Conservation (phyloP, 2,329 filamentous ascomycete species). For the Alternaria conjuncta region DNA sequence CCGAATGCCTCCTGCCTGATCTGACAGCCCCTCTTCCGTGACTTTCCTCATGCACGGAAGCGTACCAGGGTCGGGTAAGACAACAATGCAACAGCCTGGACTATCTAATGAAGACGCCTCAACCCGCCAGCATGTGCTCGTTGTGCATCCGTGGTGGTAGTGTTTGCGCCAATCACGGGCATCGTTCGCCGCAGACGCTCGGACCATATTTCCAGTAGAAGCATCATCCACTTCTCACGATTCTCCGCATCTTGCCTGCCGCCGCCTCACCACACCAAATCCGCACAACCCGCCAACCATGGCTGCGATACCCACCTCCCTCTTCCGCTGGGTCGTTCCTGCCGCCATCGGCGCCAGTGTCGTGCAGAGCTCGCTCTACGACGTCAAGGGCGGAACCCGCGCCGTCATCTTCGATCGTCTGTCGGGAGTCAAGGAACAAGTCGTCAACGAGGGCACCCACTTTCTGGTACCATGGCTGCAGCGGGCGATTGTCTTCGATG, state of each 20-base stretch:
- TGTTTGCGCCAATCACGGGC: conserved; percentile 21
- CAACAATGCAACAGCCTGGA: neutral
- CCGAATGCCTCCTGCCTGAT: neutral
- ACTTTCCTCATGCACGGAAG: neutral
- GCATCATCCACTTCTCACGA: conserved; percentile 20
- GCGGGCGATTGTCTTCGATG: conserved; percentile 92
- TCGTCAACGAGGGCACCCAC: conserved; percentile 95
- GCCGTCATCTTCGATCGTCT: conserved; percentile 98
- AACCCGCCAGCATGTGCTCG: neutral
- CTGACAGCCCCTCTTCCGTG: neutral
- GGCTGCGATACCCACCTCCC: conserved; percentile 43
- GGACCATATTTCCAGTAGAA: conserved; percentile 8
- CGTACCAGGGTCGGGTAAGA: neutral
- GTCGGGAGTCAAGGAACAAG: conserved; percentile 87
- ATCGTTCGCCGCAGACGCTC: conserved; percentile 19
- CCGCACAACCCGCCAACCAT: conserved; percentile 38
- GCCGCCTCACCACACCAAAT: conserved; percentile 26
- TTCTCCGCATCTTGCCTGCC: conserved; percentile 19
- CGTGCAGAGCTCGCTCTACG: conserved; percentile 85
- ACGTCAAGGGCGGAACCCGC: conserved; percentile 91
- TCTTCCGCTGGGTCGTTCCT: conserved; percentile 69
- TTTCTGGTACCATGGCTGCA: conserved; percentile 97
- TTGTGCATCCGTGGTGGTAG: neutral
- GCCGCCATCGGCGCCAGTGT: conserved; percentile 71
- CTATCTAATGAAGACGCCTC: neutral